These are phyloP conservation scores for Bruguiera gymnorhiza DNA, from an alignment of 345 rosid genomes.

Conservation along the genomic window DNA sequence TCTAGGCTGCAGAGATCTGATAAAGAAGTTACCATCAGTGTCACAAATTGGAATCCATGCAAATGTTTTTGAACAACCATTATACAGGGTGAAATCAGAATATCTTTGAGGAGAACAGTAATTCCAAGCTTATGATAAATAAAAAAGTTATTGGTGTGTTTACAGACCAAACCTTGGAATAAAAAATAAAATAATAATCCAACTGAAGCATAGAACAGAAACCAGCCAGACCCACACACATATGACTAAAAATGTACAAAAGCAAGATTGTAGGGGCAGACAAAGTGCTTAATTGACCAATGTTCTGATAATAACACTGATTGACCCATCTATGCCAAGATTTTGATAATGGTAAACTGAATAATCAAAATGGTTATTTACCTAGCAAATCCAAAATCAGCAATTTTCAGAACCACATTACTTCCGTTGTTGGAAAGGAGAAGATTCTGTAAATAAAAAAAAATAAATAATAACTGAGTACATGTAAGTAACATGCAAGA, in stretches of 20 bases:
- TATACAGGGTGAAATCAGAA: not conserved
- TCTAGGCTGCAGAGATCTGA: constrained; percentile 87
- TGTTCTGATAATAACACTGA: not conserved
- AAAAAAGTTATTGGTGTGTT: not conserved
- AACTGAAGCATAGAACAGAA: no score
- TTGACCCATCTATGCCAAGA: not conserved
- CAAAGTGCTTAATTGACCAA: not conserved
- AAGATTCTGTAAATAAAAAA: constrained; percentile 73
- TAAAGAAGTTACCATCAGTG: constrained; percentile 13
- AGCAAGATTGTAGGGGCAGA: not conserved
- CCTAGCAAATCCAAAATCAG: constrained; percentile 99
- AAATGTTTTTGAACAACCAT: not conserved
- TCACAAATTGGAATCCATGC: not conserved
- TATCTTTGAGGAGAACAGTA: not conserved
- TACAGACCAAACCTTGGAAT: not conserved
- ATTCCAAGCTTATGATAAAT: not conserved
- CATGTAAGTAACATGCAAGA: not conserved
- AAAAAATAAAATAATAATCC: not conserved
- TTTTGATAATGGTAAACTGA: not conserved
- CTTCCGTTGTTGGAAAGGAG: constrained; percentile 67
- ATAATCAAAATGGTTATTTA: constrained; percentile 26
- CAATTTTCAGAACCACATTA: constrained; percentile 77
- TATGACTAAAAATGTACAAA: not conserved
- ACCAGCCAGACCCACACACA: no score
- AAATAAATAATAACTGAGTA: constrained; percentile 10